Evolutionary conservation across 805 yeast genomes (phyloP), one percentile per base, ranked within the genome.

Genomic region (Candida cerambycidarum): DNA sequence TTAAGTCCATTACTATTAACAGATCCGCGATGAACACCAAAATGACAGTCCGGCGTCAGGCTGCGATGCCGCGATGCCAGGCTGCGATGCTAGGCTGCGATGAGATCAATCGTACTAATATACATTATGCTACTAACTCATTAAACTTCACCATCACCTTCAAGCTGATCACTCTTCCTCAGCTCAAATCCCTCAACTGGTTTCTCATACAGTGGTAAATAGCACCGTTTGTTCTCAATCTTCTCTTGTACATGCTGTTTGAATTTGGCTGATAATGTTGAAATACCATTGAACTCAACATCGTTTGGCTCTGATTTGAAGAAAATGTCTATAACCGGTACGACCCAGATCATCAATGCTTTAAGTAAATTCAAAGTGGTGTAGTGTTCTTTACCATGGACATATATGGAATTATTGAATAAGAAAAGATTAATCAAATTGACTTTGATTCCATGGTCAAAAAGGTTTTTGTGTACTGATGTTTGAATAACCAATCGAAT

Each of bases 1-100:
- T 62, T 45, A 83, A 68, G 58, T 83, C 84, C 90, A 84, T 84
- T 3, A 5, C 6, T 10, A 21, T 21, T n/a, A n/a, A n/a, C n/a
- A n/a, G n/a, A n/a, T n/a, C n/a, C n/a, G n/a, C n/a, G n/a, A n/a
- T n/a, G n/a, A n/a, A n/a, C n/a, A n/a, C n/a, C n/a, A n/a, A n/a
- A n/a, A n/a, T n/a, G n/a, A n/a, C n/a, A n/a, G n/a, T n/a, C n/a
- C n/a, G n/a, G n/a, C n/a, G n/a, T n/a, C n/a, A n/a, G n/a, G n/a
- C n/a, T n/a, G n/a, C n/a, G n/a, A n/a, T n/a, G n/a, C n/a, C n/a
- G n/a, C n/a, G n/a, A n/a, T n/a, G n/a, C n/a, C n/a, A n/a, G n/a
- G n/a, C n/a, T n/a, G n/a, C n/a, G n/a, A n/a, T n/a, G n/a, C n/a
- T n/a, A n/a, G n/a, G n/a, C n/a, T n/a, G n/a, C n/a, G n/a, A n/a